Conservation (phyloP, 2,329 filamentous ascomycete species). For the Chrysosphaeria jannelii region DNA sequence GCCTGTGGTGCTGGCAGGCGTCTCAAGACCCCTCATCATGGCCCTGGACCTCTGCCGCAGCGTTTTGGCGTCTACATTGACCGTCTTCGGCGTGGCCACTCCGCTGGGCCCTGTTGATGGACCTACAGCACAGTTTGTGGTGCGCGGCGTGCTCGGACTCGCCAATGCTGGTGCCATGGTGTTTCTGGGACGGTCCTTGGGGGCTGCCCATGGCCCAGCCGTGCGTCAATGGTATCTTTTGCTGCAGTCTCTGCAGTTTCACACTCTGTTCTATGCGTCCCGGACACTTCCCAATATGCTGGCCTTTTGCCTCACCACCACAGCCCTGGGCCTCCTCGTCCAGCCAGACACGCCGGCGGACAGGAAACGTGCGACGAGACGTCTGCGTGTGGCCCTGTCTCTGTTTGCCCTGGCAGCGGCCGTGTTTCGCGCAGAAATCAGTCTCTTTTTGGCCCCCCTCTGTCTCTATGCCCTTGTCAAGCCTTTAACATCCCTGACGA, state of each 20-base stretch:
- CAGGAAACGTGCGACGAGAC: background rate
- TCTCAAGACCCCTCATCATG: conserved; percentile 33
- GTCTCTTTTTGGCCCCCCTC: conserved; percentile 43
- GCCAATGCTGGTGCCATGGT: conserved; percentile 42
- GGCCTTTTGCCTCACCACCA: conserved; percentile 40
- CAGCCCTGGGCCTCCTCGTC: conserved; percentile 17
- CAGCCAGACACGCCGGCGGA: background rate
- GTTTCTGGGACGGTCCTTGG: conserved; percentile 31
- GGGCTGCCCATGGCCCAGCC: conserved; percentile 32
- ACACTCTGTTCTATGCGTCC: conserved; percentile 76
- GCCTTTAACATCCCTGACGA: conserved; percentile 15
- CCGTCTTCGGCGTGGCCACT: too few species aligned
- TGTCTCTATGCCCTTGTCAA: conserved; percentile 29
- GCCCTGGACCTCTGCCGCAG: conserved; percentile 11
- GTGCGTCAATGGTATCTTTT: conserved; percentile 53
- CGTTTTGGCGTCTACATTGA: conserved; percentile 4
- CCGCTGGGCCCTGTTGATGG: conserved; percentile 4
- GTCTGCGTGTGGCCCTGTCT: conserved; percentile 27
- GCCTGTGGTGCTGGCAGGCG: conserved; percentile 39
- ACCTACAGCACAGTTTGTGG: conserved; percentile 25
- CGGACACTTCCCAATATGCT: conserved; percentile 90
- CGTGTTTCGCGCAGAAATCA: conserved; percentile 73
- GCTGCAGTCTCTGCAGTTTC: conserved; percentile 64
- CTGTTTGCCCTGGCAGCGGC: conserved; percentile 54
- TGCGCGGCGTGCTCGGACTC: conserved; percentile 47